A percentile compares a stretch with the other conserved stretches of the same genome.
Evolutionary conservation across 2,329 filamentous ascomycete species (phyloP).

Genomic region (Cladophialophora bantiana): DNA sequence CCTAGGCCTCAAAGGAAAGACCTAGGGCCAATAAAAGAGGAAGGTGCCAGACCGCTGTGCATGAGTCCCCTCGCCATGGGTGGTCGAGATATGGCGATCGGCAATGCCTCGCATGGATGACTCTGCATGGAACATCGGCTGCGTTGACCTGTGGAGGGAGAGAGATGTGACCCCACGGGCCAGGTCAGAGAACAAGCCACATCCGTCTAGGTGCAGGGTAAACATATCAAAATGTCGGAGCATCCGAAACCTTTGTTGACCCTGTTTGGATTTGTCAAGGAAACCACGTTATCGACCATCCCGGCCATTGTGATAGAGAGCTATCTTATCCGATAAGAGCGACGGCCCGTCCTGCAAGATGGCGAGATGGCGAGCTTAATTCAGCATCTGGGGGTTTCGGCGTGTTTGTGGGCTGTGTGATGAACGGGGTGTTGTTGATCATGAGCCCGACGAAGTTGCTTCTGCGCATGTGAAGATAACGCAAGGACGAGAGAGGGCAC

Average conservation of each 20-base stretch:
- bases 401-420: neutral
- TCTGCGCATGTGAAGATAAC: slow-evolving; percentile 12
- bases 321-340: slow-evolving; percentile 23
- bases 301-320: slow-evolving; percentile 10
- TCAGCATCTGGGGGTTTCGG: slow-evolving; percentile 13
- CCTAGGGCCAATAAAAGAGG: neutral
- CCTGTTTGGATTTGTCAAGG: slow-evolving; percentile 20
- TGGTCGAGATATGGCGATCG: neutral
- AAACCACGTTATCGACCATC: slow-evolving; percentile 20
- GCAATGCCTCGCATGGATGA: slow-evolving; percentile 8
- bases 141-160: neutral
- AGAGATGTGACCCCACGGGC: slow-evolving; percentile 7
- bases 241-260: slow-evolving; percentile 8
- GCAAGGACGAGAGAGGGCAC: neutral
- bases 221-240: slow-evolving; percentile 1
- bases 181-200: slow-evolving; percentile 4
- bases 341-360: slow-evolving; percentile 13
- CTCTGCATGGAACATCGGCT: slow-evolving; percentile 12
- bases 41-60: neutral
- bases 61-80: neutral
- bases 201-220: slow-evolving; percentile 11
- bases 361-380: slow-evolving; percentile 17
- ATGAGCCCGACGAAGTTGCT: slow-evolving; percentile 6
- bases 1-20: neutral
- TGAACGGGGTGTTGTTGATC: neutral